Percentiles rank a stretch among this genome's conserved stretches.
Conservation (phyloP, 2,329 filamentous ascomycete species). For the Nemania abortiva region DNA sequence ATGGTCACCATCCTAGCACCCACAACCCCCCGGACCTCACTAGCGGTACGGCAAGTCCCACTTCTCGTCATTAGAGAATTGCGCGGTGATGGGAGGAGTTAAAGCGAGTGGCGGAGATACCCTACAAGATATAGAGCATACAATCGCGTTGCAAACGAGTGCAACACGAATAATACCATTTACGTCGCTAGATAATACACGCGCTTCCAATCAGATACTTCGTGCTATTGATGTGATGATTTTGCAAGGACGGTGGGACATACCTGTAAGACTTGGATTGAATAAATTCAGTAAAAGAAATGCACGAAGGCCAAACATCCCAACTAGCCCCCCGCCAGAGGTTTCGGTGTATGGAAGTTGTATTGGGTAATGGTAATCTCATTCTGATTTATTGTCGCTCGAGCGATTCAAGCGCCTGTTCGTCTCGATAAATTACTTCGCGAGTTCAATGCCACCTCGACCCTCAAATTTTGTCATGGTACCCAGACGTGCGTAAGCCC, state of each 20-base stretch:
- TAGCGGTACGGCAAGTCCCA: constrained; percentile 23
- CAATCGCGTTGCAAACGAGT: constrained; percentile 10
- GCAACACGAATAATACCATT: constrained; percentile 31
- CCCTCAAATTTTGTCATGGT: not conserved
- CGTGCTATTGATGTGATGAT: too few species aligned
- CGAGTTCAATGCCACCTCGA: not conserved
- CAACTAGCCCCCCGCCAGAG: too few species aligned
- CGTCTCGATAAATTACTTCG: not conserved
- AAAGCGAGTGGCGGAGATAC: constrained; percentile 20
- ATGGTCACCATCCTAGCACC: constrained; percentile 30
- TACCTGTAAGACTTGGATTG: too few species aligned
- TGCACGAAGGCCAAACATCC: too few species aligned
- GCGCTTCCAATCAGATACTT: not conserved
- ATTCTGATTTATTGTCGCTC: not conserved
- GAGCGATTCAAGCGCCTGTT: not conserved
- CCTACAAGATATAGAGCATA: constrained; percentile 17
- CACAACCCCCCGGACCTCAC: constrained; percentile 34
- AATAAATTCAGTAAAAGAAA: too few species aligned
- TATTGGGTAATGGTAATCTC: too few species aligned
- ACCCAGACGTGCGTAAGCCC: not conserved
- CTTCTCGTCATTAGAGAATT: constrained; percentile 9
- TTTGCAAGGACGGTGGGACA: too few species aligned
- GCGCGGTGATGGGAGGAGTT: not conserved
- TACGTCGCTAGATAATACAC: not conserved
- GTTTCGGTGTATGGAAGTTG: too few species aligned